Conservation (phyloP, 2,329 filamentous ascomycete species). For the Colletotrichum sp. region DNA sequence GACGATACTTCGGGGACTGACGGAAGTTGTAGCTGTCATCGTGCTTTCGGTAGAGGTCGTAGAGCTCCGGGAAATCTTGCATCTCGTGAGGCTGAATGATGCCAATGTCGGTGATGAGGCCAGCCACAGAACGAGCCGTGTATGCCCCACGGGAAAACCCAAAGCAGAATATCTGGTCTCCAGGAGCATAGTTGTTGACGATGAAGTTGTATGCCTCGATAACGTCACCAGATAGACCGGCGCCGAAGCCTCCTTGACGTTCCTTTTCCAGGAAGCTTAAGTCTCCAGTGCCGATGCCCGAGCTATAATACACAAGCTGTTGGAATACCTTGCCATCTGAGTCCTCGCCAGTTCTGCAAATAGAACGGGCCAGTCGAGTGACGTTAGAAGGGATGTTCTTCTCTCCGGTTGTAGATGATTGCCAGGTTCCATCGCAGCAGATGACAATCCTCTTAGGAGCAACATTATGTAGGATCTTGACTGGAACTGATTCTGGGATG, state of each 20-base stretch:
- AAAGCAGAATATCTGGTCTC: slow-evolving; percentile 39
- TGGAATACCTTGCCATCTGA: fast-evolving
- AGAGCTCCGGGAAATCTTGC: slow-evolving; percentile 17
- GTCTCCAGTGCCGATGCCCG: neutral
- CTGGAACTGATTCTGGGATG: neutral
- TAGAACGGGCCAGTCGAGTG: neutral
- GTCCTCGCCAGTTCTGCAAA: neutral
- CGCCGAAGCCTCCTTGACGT: neutral
- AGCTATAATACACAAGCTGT: neutral
- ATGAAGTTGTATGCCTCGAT: slow-evolving; percentile 42
- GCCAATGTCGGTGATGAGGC: slow-evolving; percentile 35
- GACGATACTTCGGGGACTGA: neutral
- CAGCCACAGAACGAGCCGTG: slow-evolving; percentile 43
- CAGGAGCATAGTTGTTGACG: slow-evolving; percentile 40
- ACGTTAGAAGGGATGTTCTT: slow-evolving; percentile 4
- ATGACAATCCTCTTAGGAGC: slow-evolving; percentile 12
- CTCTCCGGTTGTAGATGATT: neutral
- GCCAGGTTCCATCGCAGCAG: slow-evolving; percentile 18
- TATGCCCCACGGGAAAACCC: slow-evolving; percentile 46
- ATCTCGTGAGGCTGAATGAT: slow-evolving; percentile 21
- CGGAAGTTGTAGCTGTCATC: neutral
- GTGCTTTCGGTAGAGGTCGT: neutral
- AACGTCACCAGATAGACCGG: slow-evolving; percentile 10
- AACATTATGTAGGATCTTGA: neutral
- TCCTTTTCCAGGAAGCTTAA: neutral